These are phyloP conservation scores for Xylaria scruposa DNA, from an alignment of 495 filamentous ascomycete genomes.

Conservation along the genomic window DNA sequence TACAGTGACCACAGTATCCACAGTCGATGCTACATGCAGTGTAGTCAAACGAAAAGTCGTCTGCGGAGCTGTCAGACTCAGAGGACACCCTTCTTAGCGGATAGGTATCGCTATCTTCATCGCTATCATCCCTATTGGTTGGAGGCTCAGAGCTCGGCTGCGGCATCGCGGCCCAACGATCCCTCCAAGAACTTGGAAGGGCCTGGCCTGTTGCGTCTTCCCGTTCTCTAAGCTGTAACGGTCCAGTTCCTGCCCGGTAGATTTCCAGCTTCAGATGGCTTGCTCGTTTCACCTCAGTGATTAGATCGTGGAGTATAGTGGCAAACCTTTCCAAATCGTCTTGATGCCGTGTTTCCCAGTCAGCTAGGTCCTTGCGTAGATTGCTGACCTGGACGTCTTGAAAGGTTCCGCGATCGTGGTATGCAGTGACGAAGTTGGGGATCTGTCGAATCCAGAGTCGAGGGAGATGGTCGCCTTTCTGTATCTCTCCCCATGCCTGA, in stretches of 20 bases:
- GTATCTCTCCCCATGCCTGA: slow-evolving; percentile 30
- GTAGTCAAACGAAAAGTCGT: slow-evolving; percentile 46
- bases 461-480: slow-evolving; percentile 54
- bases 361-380: slow-evolving; percentile 50
- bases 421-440: slow-evolving; percentile 67
- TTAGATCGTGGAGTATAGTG: slow-evolving; percentile 48
- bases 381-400: slow-evolving; percentile 56
- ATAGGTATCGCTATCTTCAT: slow-evolving; percentile 14
- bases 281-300: slow-evolving; percentile 51
- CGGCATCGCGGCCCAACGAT: slow-evolving; percentile 28
- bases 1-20: slow-evolving; percentile 52
- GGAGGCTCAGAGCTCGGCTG: not conserved
- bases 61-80: slow-evolving; percentile 30
- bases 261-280: slow-evolving; percentile 53
- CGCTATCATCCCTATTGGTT: slow-evolving; percentile 9
- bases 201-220: slow-evolving; percentile 36
- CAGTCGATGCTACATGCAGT: slow-evolving; percentile 49
- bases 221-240: slow-evolving; percentile 54
- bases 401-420: slow-evolving; percentile 62
- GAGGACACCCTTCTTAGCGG: slow-evolving; percentile 13
- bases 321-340: slow-evolving; percentile 46
- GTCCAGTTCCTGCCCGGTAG: slow-evolving; percentile 38
- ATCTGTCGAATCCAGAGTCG: slow-evolving; percentile 68
- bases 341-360: slow-evolving; percentile 61
- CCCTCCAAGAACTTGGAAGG: slow-evolving; percentile 37